These are phyloP conservation scores for Artemisia tridentata DNA, from an alignment of 129 eudicot species.

Conservation along the genomic window DNA sequence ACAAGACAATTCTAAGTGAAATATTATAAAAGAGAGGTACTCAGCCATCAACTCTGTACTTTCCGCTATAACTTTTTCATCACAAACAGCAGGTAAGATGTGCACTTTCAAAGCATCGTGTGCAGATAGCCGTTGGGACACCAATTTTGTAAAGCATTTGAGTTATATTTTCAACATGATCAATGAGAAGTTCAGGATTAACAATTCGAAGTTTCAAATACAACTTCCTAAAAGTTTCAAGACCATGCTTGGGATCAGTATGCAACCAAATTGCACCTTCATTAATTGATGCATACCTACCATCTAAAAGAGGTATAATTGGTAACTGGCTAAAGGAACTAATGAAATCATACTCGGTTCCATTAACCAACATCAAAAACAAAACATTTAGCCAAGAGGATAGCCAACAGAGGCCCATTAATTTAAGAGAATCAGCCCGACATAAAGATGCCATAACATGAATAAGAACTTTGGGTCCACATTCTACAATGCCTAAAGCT, in stretches of 20 bases:
- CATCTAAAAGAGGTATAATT: constrained; percentile 70
- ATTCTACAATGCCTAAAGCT: constrained; percentile 68
- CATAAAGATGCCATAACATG: constrained; percentile 52
- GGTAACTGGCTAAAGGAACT: constrained; percentile 39
- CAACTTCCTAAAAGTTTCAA: constrained; percentile 46
- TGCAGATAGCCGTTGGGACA: constrained; percentile 57
- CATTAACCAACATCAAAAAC: constrained; percentile 38
- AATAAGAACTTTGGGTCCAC: constrained; percentile 61
- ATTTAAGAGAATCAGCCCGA: constrained; percentile 35
- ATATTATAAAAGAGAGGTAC: too few relatives aligned
- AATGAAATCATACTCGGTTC: constrained; percentile 41
- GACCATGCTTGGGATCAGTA: constrained; percentile 40
- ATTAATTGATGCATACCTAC: constrained; percentile 48
- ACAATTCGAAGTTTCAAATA: constrained; percentile 56
- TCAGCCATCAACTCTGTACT: too few relatives aligned
- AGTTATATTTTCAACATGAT: constrained; percentile 36
- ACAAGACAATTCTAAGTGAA: too few relatives aligned
- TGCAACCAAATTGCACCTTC: constrained; percentile 72
- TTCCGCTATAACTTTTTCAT: constrained; percentile 22
- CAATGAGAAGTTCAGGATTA: constrained; percentile 42
- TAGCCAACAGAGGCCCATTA: constrained; percentile 64
- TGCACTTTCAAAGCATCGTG: constrained; percentile 67
- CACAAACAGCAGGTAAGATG: constrained; percentile 55
- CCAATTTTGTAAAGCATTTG: constrained; percentile 63
- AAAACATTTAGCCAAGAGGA: constrained; percentile 61